These are phyloP conservation scores for Solanum pennellii DNA, from an alignment of 257 asterid species.

Conservation along the genomic window DNA sequence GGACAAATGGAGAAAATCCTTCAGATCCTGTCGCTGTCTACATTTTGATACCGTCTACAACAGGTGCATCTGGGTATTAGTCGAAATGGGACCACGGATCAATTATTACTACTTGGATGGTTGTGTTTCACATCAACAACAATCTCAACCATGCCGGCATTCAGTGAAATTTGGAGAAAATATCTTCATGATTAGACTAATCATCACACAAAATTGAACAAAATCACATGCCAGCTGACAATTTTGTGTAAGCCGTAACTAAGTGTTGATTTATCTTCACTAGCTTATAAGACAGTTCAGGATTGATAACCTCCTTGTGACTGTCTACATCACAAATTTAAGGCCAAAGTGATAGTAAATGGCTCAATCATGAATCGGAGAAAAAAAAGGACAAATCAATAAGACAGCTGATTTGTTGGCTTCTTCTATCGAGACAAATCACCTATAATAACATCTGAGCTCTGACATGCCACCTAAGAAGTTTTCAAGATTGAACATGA, in stretches of 20 bases:
- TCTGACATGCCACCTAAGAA: background rate
- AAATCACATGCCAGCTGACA: background rate
- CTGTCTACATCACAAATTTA: background rate
- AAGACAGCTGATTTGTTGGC: background rate
- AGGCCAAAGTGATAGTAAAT: background rate
- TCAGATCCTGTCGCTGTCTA: background rate
- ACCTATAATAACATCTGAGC: background rate
- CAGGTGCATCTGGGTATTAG: background rate
- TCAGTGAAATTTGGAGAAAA: background rate
- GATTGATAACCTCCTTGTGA: background rate
- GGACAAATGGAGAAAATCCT: background rate
- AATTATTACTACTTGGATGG: background rate
- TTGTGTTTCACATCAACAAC: background rate
- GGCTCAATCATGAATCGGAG: background rate
- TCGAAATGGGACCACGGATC: background rate
- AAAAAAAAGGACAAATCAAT: background rate
- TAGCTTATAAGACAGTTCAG: background rate
- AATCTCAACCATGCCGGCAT: background rate
- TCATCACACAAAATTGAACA: background rate
- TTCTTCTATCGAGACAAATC: background rate
- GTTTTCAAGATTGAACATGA: background rate
- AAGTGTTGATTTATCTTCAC: background rate
- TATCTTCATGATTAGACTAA: background rate
- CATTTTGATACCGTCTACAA: background rate
- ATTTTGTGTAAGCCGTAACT: background rate